Evolutionary conservation across 306 rosid species (phyloP).

Genomic region (Quercus gilva): DNA sequence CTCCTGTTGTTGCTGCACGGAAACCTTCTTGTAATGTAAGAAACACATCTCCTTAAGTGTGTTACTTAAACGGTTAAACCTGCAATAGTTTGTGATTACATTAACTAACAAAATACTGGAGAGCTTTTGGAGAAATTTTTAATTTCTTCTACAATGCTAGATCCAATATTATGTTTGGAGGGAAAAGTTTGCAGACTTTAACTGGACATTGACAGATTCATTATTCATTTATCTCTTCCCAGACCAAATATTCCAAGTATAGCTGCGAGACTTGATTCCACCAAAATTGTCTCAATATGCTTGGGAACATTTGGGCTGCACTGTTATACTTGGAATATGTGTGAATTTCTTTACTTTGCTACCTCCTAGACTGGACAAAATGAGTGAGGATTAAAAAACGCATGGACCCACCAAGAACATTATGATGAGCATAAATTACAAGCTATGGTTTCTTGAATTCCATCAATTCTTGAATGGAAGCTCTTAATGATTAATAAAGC

Average conservation of each 20-base stretch:
- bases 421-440: neutral
- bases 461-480: neutral
- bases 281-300: neutral
- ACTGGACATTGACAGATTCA: neutral
- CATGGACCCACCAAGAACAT: neutral
- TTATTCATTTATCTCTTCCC: neutral
- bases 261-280: neutral
- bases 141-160: neutral
- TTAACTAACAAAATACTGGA: neutral
- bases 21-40: slow-evolving; percentile 72
- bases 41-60: slow-evolving; percentile 9
- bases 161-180: neutral
- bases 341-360: neutral
- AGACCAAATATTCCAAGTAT: neutral
- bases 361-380: neutral
- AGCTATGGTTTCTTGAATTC: neutral
- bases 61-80: neutral
- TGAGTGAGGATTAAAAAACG: neutral
- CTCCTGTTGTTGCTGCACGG: slow-evolving; percentile 88
- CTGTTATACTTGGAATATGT: neutral
- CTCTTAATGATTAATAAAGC: neutral
- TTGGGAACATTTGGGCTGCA: neutral
- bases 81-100: neutral
- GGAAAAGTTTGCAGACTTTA: neutral
- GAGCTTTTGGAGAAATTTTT: neutral